A percentile compares a stretch with the other conserved stretches of the same genome.
phyloP scores from a whole-genome alignment of 2,329 filamentous ascomycete genomes.

The Alternaria brassicicola region DNA sequence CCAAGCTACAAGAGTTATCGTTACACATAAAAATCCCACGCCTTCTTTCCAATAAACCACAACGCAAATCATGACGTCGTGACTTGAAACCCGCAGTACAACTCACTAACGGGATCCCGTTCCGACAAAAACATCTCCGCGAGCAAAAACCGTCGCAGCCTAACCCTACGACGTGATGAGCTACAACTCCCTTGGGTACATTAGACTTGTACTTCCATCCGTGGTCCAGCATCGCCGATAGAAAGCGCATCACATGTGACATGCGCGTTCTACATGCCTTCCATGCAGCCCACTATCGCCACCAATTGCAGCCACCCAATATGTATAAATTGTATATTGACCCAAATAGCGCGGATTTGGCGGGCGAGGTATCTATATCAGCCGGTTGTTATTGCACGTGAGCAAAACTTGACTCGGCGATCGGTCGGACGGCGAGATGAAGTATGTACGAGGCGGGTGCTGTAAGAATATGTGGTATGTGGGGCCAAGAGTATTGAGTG shows the following conservation, averaged over 20 bases:
- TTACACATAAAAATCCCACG: not conserved
- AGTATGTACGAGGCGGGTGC: not conserved
- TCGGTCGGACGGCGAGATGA: not conserved
- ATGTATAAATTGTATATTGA: not conserved
- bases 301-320: not conserved
- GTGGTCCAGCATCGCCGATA: not conserved
- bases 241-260: not conserved
- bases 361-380: constrained; percentile 1
- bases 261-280: not conserved
- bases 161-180: not conserved
- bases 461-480: not conserved
- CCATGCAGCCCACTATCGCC: not conserved
- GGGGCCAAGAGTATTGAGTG: not conserved
- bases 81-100: not conserved
- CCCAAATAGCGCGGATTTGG: not conserved
- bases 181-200: not conserved
- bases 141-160: not conserved
- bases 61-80: not conserved
- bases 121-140: not conserved
- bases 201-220: not conserved
- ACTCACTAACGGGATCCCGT: not conserved
- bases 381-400: not conserved
- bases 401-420: not conserved
- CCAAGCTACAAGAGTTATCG: not conserved
- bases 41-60: not conserved